Evolutionary conservation across 2,329 filamentous ascomycete species (phyloP).

Genomic region (Cladosporium halotolerans): DNA sequence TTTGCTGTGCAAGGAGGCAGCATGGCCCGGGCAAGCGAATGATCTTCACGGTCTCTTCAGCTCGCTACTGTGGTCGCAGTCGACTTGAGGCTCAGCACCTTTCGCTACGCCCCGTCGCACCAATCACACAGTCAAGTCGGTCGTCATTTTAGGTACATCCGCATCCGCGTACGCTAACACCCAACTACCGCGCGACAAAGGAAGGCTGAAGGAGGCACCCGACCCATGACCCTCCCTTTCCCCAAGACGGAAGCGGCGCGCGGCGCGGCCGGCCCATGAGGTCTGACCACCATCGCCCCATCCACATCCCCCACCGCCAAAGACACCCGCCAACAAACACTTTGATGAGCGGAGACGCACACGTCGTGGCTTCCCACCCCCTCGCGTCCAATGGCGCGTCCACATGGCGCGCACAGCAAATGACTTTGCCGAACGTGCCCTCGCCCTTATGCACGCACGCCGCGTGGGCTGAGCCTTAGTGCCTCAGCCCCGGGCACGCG

Average conservation of each 20-base stretch:
- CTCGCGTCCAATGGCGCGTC: background rate
- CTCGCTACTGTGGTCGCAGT: too few species aligned
- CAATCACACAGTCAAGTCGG: too few species aligned
- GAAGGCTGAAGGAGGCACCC: too few species aligned
- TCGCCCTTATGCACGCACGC: background rate
- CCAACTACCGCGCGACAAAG: too few species aligned
- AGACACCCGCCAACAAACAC: background rate
- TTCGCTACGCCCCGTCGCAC: too few species aligned
- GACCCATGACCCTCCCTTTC: too few species aligned
- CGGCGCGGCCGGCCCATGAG: constrained; percentile 1
- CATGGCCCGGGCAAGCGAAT: too few species aligned
- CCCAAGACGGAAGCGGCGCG: background rate
- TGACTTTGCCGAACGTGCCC: background rate
- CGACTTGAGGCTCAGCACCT: too few species aligned
- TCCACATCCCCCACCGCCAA: background rate
- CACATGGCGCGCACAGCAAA: background rate
- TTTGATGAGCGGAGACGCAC: background rate
- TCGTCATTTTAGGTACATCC: too few species aligned
- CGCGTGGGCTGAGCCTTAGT: constrained; percentile 4
- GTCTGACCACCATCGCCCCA: constrained; percentile 6
- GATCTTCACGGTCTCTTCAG: too few species aligned
- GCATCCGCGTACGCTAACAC: too few species aligned
- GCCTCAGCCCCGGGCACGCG: constrained; percentile 6
- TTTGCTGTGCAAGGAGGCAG: too few species aligned
- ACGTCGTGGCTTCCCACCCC: background rate